Evolutionary conservation across 2,329 filamentous ascomycete genomes (phyloP).

Genomic region (Aureobasidium vineae): DNA sequence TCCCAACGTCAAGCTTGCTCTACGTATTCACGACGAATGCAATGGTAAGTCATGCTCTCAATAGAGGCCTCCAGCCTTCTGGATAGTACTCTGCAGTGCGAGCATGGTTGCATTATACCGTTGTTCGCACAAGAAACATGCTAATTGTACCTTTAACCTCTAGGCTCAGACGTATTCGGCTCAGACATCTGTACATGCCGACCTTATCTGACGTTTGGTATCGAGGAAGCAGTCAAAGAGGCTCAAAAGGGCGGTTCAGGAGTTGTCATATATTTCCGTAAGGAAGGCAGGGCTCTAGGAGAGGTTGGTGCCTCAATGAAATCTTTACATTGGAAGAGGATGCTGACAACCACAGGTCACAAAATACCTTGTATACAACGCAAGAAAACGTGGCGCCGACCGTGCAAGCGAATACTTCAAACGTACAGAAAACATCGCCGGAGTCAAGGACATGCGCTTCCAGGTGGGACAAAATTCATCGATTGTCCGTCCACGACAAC

Average conservation of each 20-base stretch:
- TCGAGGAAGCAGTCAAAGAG: slow-evolving; percentile 96
- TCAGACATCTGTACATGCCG: slow-evolving; percentile 97
- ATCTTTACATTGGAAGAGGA: too few species aligned
- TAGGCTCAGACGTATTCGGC: slow-evolving; percentile 95
- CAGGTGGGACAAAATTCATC: slow-evolving; percentile 47
- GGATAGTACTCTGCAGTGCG: neutral
- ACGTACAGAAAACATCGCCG: slow-evolving; percentile 96
- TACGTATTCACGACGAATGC: slow-evolving; percentile 69
- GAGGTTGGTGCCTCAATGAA: slow-evolving; percentile 58
- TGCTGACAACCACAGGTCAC: slow-evolving; percentile 58
- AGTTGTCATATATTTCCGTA: slow-evolving; percentile 97
- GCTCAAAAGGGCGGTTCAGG: slow-evolving; percentile 91
- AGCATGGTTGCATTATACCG: too few species aligned
- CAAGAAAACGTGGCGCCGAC: slow-evolving; percentile 74
- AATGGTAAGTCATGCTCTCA: neutral
- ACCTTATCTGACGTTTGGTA: slow-evolving; percentile 94
- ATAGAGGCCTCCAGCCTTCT: too few species aligned
- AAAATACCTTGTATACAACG: slow-evolving; percentile 81
- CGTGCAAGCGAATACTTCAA: slow-evolving; percentile 90
- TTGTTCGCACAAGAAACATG: too few species aligned
- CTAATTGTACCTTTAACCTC: slow-evolving; percentile 60
- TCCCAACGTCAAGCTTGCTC: slow-evolving; percentile 72
- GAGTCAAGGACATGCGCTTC: slow-evolving; percentile 95
- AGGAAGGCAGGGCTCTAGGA: slow-evolving; percentile 89
- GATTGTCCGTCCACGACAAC: too few species aligned